phyloP scores from a whole-genome alignment of 192 early-diverging fungal species.

The Phycomyces blakesleeanus region DNA sequence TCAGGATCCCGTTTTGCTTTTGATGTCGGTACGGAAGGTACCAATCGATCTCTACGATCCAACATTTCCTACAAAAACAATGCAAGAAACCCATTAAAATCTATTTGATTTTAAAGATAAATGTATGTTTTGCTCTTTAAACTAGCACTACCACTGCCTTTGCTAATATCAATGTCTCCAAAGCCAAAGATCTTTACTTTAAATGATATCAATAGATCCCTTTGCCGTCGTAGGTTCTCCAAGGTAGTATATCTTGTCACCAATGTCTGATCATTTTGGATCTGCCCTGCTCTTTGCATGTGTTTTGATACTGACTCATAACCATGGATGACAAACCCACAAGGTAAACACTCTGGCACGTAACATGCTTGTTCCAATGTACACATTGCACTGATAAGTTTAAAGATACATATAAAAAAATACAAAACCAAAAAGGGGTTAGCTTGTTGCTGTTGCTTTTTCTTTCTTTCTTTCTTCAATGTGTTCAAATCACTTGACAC shows the following conservation, averaged over 20 bases:
- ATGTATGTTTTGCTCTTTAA: too few species aligned
- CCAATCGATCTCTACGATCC: constrained; percentile 49
- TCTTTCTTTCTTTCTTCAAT: too few species aligned
- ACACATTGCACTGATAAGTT: constrained; percentile 50
- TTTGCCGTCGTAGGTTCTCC: constrained; percentile 59
- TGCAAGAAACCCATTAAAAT: too few species aligned
- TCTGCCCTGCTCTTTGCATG: constrained; percentile 35
- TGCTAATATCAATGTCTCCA: too few species aligned
- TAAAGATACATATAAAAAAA: constrained; percentile 10
- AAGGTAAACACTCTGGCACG: constrained; percentile 51
- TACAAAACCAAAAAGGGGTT: too few species aligned
- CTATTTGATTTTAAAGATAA: too few species aligned
- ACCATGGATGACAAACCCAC: constrained; percentile 47
- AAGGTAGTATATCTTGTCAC: constrained; percentile 45
- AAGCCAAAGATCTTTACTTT: too few species aligned
- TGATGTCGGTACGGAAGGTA: background rate
- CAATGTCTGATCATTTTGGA: constrained; percentile 34
- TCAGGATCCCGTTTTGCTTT: constrained; percentile 32
- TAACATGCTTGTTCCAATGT: constrained; percentile 55
- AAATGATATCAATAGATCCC: constrained; percentile 59
- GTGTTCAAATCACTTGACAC: background rate
- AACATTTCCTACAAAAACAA: constrained; percentile 37
- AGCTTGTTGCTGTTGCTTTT: too few species aligned
- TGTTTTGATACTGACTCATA: constrained; percentile 44
- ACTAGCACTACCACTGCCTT: too few species aligned